These are phyloP conservation scores for Quercus parvula DNA, from an alignment of 306 rosid genomes.

Conservation along the genomic window DNA sequence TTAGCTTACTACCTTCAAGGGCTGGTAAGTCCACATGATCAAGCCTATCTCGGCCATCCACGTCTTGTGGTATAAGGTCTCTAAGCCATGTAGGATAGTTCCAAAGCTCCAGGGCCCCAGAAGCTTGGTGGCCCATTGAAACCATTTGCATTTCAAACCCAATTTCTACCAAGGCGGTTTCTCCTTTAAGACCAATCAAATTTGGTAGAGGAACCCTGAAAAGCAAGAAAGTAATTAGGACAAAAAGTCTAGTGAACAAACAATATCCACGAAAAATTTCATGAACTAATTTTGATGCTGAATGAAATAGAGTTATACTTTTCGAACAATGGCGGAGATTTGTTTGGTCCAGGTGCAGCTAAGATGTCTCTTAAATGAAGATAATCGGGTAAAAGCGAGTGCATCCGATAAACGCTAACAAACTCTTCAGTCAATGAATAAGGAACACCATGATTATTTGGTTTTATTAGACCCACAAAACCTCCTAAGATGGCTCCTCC, in stretches of 20 bases:
- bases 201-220: conserved; percentile 41
- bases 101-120: conserved; percentile 55
- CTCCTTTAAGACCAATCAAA: conserved; percentile 46
- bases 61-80: conserved; percentile 38
- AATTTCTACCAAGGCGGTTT: conserved; percentile 29
- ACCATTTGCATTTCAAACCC: conserved; percentile 46
- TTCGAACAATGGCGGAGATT: conserved; percentile 44
- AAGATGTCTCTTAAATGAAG: conserved; percentile 37
- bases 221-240: neutral
- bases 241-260: neutral
- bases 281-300: neutral
- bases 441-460: conserved; percentile 53
- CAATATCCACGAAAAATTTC: neutral
- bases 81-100: conserved; percentile 51
- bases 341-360: conserved; percentile 36
- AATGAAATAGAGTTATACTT: conserved; percentile 21
- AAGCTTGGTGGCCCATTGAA: conserved; percentile 77
- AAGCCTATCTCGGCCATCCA: conserved; percentile 47
- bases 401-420: conserved; percentile 56
- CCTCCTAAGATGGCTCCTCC: conserved; percentile 50
- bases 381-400: conserved; percentile 46
- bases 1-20: conserved; percentile 45
- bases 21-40: conserved; percentile 53
- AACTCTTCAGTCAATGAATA: conserved; percentile 65
- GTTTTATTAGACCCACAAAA: conserved; percentile 43